phyloP scores from a whole-genome alignment of 805 yeast species.

The Yarrowia sp. region DNA sequence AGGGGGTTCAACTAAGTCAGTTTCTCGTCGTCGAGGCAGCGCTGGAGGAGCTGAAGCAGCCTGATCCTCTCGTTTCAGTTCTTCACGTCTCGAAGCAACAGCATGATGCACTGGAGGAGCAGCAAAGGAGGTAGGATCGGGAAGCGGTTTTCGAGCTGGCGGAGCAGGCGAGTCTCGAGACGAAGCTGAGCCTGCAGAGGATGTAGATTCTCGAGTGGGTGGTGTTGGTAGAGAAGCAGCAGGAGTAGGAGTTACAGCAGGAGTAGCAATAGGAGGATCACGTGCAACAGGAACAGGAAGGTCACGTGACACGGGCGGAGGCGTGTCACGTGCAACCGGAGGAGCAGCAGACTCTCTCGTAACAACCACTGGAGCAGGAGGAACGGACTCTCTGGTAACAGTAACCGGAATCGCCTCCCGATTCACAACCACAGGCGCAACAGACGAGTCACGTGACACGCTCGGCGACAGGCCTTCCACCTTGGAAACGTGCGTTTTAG shows the following conservation, averaged over 20 bases:
- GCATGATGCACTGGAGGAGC: conserved; percentile 24
- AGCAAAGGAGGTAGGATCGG: background rate
- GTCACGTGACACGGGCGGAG: background rate
- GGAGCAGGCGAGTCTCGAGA: background rate
- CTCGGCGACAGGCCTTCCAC: background rate
- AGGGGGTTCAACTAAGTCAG: background rate
- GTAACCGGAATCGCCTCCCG: background rate
- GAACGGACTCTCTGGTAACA: background rate
- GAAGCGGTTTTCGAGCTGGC: background rate
- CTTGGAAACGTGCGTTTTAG: background rate
- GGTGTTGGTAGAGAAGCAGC: background rate
- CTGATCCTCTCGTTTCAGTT: background rate
- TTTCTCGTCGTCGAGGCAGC: background rate
- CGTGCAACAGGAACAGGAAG: background rate
- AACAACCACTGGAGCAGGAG: background rate
- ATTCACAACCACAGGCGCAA: background rate
- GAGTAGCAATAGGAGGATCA: background rate
- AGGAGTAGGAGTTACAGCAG: background rate
- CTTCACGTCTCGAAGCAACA: background rate
- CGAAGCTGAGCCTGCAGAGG: background rate
- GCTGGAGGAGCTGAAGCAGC: background rate
- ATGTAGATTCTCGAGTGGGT: background rate
- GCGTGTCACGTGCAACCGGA: background rate
- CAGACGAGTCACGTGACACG: background rate
- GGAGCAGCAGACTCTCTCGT: background rate